Conservation (phyloP, 129 eudicot species). For the Pseudognaphalium luteoalbum region DNA sequence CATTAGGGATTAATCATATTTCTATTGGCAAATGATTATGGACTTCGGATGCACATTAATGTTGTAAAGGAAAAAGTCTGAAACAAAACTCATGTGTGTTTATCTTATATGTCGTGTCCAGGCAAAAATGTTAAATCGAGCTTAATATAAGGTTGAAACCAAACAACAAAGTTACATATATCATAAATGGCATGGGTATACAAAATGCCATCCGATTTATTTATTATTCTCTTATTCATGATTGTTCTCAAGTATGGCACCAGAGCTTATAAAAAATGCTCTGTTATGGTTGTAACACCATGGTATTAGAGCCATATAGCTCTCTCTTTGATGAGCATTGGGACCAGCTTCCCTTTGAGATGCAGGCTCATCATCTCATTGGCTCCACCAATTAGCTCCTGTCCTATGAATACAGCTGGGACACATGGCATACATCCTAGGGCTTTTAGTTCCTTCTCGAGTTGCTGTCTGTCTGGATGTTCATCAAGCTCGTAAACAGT, state of each 20-base stretch:
- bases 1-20: no score
- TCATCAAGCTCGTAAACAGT: constrained; percentile 34
- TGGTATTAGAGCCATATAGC: constrained; percentile 3
- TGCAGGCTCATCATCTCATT: constrained; percentile 49
- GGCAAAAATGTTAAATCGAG: no score
- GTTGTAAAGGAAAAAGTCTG: no score
- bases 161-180: not conserved
- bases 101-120: no score
- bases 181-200: not conserved
- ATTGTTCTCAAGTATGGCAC: not conserved
- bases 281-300: not conserved
- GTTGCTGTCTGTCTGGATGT: no score
- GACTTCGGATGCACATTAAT: no score
- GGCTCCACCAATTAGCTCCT: constrained; percentile 44
- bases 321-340: not conserved
- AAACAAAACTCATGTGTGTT: no score
- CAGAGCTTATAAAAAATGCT: not conserved
- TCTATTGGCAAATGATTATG: no score
- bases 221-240: not conserved
- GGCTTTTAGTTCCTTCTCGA: not conserved
- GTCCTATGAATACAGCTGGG: constrained; percentile 60
- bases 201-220: not conserved
- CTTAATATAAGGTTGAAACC: not conserved
- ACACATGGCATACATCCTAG: constrained; percentile 42
- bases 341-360: not conserved